A percentile compares a stretch with the other conserved stretches of the same genome.
phyloP scores from a whole-genome alignment of 1,139 yeast genomes.

The Geotrichum reessii region DNA sequence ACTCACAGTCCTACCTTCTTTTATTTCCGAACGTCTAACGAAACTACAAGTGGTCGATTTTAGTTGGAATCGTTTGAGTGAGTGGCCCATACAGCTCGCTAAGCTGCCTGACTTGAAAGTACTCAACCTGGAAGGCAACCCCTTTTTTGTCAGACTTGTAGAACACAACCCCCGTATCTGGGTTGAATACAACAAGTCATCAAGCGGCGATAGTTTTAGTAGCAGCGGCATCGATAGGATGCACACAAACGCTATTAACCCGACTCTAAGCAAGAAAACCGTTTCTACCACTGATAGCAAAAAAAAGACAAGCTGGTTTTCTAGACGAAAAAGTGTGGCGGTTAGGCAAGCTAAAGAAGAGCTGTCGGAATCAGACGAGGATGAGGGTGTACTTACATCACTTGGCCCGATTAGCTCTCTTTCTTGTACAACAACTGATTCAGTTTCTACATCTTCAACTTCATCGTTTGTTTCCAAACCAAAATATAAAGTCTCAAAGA shows the following conservation, averaged over 20 bases:
- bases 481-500: not conserved
- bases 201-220: not conserved
- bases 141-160: not conserved
- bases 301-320: not conserved
- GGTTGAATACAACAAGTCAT: not conserved
- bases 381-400: not conserved
- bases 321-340: not conserved
- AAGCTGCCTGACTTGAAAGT: not conserved
- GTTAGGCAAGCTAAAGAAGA: not conserved
- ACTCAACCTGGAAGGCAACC: not conserved
- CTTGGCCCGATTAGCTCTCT: not conserved
- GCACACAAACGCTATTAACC: not conserved
- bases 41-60: not conserved
- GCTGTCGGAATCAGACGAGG: not conserved
- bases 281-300: not conserved
- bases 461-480: not conserved
- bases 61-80: not conserved
- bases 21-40: not conserved
- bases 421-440: not conserved
- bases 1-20: not conserved
- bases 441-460: not conserved
- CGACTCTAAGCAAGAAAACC: not conserved
- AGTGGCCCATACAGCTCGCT: not conserved
- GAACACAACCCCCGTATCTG: not conserved
- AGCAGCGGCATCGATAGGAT: not conserved